Evolutionary conservation across 2,329 filamentous ascomycete species (phyloP).

Genomic region (Botrytis aclada): DNA sequence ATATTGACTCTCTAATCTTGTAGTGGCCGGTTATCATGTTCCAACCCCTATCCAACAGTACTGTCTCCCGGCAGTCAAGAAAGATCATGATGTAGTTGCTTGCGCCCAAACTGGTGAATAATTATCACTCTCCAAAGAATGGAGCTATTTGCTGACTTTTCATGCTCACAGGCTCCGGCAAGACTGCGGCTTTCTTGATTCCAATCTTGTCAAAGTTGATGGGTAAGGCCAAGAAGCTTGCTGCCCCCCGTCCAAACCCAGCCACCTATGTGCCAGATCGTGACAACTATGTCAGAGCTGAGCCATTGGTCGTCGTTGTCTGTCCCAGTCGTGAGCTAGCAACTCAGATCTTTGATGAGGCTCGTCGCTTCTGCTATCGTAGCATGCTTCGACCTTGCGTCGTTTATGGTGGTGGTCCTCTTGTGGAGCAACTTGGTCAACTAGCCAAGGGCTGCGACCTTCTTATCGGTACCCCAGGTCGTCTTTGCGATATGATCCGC

Average conservation of each 20-base stretch:
- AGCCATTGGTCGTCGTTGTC: slow-evolving; percentile 84
- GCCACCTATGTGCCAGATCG: slow-evolving; percentile 50
- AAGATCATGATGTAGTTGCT: slow-evolving; percentile 78
- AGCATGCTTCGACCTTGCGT: slow-evolving; percentile 92
- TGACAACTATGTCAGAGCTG: slow-evolving; percentile 59
- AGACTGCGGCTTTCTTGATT: slow-evolving; percentile 89
- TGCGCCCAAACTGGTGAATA: slow-evolving; percentile 85
- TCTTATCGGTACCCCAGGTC: slow-evolving; percentile 82
- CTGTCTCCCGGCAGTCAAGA: slow-evolving; percentile 73
- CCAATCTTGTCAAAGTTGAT: slow-evolving; percentile 88
- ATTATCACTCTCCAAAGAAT: not conserved
- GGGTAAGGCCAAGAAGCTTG: slow-evolving; percentile 90
- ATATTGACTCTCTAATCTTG: not conserved
- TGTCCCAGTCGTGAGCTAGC: slow-evolving; percentile 87
- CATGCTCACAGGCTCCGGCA: slow-evolving; percentile 72
- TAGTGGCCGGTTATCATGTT: slow-evolving; percentile 61
- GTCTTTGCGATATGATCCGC: slow-evolving; percentile 79
- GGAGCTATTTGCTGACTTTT: not conserved
- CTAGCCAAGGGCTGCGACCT: slow-evolving; percentile 84
- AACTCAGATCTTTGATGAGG: slow-evolving; percentile 92
- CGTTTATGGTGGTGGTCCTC: slow-evolving; percentile 78
- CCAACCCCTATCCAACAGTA: slow-evolving; percentile 90
- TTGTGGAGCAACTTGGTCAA: slow-evolving; percentile 66
- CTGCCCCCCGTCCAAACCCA: slow-evolving; percentile 70
- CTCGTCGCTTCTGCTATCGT: slow-evolving; percentile 87